Evolutionary conservation across 2,329 filamentous ascomycete species (phyloP).

Genomic region (Pyrenophora teres): DNA sequence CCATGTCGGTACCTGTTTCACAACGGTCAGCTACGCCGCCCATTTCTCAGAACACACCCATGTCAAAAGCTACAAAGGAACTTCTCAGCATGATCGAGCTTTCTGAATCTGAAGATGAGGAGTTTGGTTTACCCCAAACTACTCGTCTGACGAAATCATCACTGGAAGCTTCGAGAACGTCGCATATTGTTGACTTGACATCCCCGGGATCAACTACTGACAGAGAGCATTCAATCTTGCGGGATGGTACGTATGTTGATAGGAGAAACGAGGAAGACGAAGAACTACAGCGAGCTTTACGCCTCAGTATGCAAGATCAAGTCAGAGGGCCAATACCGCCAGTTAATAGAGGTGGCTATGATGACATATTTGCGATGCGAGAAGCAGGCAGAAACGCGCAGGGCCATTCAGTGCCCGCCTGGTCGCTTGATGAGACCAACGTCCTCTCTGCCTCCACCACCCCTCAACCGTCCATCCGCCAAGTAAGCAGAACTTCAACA

Average conservation of each 20-base stretch:
- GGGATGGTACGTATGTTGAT: not conserved
- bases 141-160: not conserved
- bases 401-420: conserved; percentile 5
- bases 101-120: conserved; percentile 16
- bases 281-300: conserved; percentile 15
- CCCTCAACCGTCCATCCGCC: not conserved
- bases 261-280: conserved; percentile 6
- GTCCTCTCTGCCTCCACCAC: not conserved
- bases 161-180: not conserved
- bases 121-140: not conserved
- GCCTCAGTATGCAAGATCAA: conserved; percentile 15
- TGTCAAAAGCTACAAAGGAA: not conserved
- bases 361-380: conserved; percentile 6
- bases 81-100: conserved; percentile 10
- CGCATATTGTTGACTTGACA: not conserved
- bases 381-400: conserved; percentile 6
- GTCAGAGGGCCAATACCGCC: not conserved
- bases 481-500: not conserved
- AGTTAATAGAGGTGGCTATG: not conserved
- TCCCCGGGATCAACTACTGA: not conserved
- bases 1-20: not conserved
- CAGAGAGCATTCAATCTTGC: not conserved
- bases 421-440: conserved; percentile 2
- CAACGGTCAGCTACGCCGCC: not conserved
- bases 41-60: not conserved